phyloP scores from a whole-genome alignment of 2,329 filamentous ascomycete species.

The Thielaviopsis musarum region DNA sequence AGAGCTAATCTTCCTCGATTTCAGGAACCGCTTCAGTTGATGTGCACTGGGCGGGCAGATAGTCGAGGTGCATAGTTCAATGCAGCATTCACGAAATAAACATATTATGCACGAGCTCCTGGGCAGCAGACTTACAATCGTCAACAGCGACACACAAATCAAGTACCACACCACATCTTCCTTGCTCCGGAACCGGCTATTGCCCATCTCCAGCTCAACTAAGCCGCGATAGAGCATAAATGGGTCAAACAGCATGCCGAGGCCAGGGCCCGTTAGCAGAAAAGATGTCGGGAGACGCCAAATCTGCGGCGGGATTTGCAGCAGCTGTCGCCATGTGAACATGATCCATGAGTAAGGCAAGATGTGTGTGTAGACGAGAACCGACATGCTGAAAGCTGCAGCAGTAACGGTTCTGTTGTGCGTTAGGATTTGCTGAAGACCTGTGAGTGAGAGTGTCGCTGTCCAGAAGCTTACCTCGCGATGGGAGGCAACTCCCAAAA shows the following conservation, averaged over 20 bases:
- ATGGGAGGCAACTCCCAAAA: constrained; percentile 26
- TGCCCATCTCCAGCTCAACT: constrained; percentile 54
- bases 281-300: constrained; percentile 28
- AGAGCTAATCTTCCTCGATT: constrained; percentile 68
- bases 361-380: constrained; percentile 38
- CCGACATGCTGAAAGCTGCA: constrained; percentile 41
- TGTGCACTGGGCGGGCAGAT: constrained; percentile 65
- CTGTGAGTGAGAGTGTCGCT: not conserved
- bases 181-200: constrained; percentile 53
- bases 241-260: constrained; percentile 51
- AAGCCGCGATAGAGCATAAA: constrained; percentile 65
- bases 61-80: constrained; percentile 31
- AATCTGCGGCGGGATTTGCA: constrained; percentile 30
- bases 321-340: constrained; percentile 34
- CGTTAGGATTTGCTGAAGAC: constrained; percentile 8
- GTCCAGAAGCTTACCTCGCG: constrained; percentile 22
- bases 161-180: constrained; percentile 73
- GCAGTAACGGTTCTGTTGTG: constrained; percentile 46
- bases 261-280: constrained; percentile 22
- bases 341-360: constrained; percentile 33
- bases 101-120: constrained; percentile 6
- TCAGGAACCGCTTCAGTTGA: constrained; percentile 72
- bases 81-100: constrained; percentile 1
- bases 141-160: constrained; percentile 51
- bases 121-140: constrained; percentile 52